Evolutionary conservation across 1,139 yeast species (phyloP), one percentile per base, ranked within the genome.

Genomic region (Candida sojae): DNA sequence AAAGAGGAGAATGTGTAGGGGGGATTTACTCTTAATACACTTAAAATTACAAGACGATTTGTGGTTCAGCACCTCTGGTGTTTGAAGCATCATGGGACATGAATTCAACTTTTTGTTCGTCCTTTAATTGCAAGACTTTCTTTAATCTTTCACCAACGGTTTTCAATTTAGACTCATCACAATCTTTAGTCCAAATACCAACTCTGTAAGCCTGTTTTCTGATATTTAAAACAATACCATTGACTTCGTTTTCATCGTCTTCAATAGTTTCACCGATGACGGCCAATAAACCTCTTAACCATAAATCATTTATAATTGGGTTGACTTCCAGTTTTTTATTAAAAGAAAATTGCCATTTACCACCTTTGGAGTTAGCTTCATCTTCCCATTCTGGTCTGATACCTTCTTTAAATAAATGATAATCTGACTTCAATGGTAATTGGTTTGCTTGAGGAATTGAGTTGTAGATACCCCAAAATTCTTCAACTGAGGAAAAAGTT

Each of bases 321-420:
- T 73, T 70, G 52, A 77, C 76, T 55, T 80, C 87, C 58, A 83
- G 82, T 68, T 78, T 84, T 71, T 86, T 84, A 68, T 82, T 85
- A 72, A 83, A 88, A 39, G 89, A 80, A 56, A 63, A 73, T 60
- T 72, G 79, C 97, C 97, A 93, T 73, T 89, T 90, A 62, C 99
- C 99, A 65, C 99, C 99, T 59, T 84, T 79, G 54, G 91, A 71
- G 73, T 95, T 95, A 58, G 83, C 81, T 48, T 75, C 78, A 71
- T 93, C 98, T 78, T 93, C 99, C 99, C 99, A 93, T 77, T 93
- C 98, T 49, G 99, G 99, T 69, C 91, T 88, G 61, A 95, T 84
- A 48, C 93, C 97, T 66, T 88, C 88, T 73, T 93, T 88, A 79
- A 95, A 93, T 65, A 93, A 83, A 68, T 95, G 97, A 74, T 93